These are phyloP conservation scores for Durotheca rogersii DNA, from an alignment of 495 filamentous ascomycete genomes.

Conservation along the genomic window DNA sequence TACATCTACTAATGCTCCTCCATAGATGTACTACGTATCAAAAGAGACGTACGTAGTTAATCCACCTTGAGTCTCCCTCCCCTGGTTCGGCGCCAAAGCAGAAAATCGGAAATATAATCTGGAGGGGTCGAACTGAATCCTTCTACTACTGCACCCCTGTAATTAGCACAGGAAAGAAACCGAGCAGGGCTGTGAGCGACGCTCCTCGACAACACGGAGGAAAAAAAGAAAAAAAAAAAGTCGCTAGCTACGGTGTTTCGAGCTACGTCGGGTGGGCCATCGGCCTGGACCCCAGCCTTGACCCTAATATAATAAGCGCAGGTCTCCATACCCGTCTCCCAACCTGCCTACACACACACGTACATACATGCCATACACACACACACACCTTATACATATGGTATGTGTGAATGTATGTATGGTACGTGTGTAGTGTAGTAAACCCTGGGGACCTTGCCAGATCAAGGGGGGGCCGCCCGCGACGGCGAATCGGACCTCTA, in stretches of 20 bases:
- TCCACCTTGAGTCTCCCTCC: constrained; percentile 28
- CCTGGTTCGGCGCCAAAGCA: constrained; percentile 30
- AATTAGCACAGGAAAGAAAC: constrained; percentile 29
- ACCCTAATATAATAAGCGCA: constrained; percentile 35
- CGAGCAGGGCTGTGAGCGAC: constrained; percentile 29
- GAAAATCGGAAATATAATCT: constrained; percentile 35
- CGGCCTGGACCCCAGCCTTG: constrained; percentile 28
- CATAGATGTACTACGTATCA: constrained; percentile 14
- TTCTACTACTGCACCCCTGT: constrained; percentile 34
- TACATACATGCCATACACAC: no score
- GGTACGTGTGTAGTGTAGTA: no score
- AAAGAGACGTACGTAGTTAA: constrained; percentile 12
- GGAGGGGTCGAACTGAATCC: constrained; percentile 37
- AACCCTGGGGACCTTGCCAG: constrained; percentile 36
- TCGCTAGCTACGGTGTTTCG: constrained; percentile 32
- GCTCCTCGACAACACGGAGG: constrained; percentile 25
- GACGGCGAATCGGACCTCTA: constrained; percentile 37
- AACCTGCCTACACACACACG: no score
- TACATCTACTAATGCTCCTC: constrained; percentile 17
- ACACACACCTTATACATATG: no score
- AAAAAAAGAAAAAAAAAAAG: no score
- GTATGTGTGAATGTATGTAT: no score
- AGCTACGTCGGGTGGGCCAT: constrained; percentile 30
- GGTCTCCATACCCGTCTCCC: constrained; percentile 31
- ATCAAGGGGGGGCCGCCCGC: constrained; percentile 35